Evolutionary conservation across 2,329 filamentous ascomycete species (phyloP).

Genomic region (Sphaerulina musiva): DNA sequence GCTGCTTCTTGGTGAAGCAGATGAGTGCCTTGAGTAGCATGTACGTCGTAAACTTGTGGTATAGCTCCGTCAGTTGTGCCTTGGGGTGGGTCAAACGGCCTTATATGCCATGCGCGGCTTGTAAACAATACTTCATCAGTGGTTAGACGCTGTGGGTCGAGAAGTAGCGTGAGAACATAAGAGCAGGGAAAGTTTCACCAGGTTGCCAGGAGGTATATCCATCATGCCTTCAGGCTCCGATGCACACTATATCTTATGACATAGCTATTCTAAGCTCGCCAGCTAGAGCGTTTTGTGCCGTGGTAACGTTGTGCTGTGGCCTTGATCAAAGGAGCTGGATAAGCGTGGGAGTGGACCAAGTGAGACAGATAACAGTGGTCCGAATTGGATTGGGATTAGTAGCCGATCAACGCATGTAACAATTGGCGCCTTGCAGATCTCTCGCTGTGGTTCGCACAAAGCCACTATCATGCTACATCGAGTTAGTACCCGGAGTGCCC

Average conservation of each 20-base stretch:
- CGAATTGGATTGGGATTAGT: not conserved
- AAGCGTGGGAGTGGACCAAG: conserved; percentile 2
- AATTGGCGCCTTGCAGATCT: conserved; percentile 7
- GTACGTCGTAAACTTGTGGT: not conserved
- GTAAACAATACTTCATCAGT: not conserved
- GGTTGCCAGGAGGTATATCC: not conserved
- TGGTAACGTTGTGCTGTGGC: conserved; percentile 13
- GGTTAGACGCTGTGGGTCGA: not conserved
- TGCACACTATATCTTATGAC: not conserved
- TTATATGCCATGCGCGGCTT: not conserved
- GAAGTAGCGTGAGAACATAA: not conserved
- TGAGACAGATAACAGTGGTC: conserved; percentile 4
- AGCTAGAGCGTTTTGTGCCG: conserved; percentile 6
- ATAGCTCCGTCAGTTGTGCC: not conserved
- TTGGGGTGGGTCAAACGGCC: not conserved
- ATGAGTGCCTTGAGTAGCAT: conserved; percentile 7
- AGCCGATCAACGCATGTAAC: conserved; percentile 2
- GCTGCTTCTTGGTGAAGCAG: conserved; percentile 1
- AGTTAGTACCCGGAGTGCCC: not conserved
- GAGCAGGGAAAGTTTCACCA: not conserved
- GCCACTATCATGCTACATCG: not conserved
- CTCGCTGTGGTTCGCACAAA: conserved; percentile 1
- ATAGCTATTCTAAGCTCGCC: conserved; percentile 4
- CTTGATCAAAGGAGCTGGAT: not conserved
- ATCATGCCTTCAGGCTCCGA: not conserved